A percentile compares a stretch with the other conserved stretches of the same genome.
These are phyloP conservation scores for Hansenula lynferdii DNA, from an alignment of 1,139 yeast species.

Conservation along the genomic window DNA sequence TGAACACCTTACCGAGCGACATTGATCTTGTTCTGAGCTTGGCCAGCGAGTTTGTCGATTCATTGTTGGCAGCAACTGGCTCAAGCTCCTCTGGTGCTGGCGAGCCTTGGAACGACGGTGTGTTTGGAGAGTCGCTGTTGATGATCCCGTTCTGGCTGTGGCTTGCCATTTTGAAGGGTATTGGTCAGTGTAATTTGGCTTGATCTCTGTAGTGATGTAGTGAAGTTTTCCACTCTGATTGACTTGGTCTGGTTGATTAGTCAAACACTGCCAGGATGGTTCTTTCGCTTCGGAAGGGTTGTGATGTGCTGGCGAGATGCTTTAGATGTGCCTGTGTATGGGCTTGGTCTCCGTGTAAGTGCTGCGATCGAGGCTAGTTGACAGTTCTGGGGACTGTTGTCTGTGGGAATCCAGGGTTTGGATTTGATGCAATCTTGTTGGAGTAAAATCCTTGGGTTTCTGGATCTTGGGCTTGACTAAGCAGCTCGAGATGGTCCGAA, in stretches of 20 bases:
- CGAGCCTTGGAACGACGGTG: neutral
- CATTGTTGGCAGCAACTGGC: too few species aligned
- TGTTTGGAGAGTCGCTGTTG: neutral
- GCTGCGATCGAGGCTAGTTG: too few species aligned
- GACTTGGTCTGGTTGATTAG: neutral
- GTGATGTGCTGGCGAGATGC: too few species aligned
- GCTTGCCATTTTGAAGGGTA: conserved; percentile 1
- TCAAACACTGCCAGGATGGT: neutral
- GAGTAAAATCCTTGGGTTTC: too few species aligned
- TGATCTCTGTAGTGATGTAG: neutral
- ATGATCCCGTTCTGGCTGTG: neutral
- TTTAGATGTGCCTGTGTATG: neutral
- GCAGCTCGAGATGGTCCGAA: too few species aligned
- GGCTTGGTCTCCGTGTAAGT: too few species aligned
- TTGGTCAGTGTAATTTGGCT: neutral
- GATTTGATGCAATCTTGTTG: too few species aligned
- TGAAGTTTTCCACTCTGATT: too few species aligned
- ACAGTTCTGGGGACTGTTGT: too few species aligned
- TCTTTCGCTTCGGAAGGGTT: too few species aligned
- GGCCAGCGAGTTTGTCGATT: conserved; percentile 13
- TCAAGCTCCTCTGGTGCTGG: neutral
- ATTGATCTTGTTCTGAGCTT: conserved; percentile 22
- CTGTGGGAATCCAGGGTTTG: too few species aligned
- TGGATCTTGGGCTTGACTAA: too few species aligned
- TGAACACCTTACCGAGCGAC: conserved; percentile 24